A percentile compares a stretch with the other conserved stretches of the same genome.
Evolutionary conservation across 768 basidiomycete genomes (phyloP).

Genomic region (Leccinellum rugosiceps): DNA sequence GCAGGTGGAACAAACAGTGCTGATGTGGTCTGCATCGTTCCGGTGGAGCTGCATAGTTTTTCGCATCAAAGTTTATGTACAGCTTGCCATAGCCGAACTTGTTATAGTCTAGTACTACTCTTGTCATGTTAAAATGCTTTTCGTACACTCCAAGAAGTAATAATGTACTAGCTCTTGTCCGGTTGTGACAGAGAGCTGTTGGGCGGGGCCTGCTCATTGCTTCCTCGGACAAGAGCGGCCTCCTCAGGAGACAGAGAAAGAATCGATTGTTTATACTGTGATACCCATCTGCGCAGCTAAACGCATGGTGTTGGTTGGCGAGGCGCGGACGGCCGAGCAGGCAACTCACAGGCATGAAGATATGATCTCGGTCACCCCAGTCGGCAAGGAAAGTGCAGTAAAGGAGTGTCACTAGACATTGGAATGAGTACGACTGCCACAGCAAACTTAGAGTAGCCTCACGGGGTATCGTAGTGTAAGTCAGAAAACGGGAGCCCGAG

Average conservation of each 20-base stretch:
- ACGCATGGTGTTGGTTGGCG: neutral
- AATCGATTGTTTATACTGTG: conserved; percentile 46
- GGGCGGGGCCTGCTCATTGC: neutral
- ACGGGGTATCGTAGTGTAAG: conserved; percentile 58
- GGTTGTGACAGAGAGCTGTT: neutral
- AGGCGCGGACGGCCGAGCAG: neutral
- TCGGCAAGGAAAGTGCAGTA: conserved; percentile 64
- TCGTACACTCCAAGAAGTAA: neutral
- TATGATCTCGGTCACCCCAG: conserved; percentile 69
- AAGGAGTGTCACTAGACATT: conserved; percentile 43
- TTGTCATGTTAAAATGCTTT: neutral
- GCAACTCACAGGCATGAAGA: conserved; percentile 59
- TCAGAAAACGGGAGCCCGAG: conserved; percentile 46
- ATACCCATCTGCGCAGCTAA: conserved; percentile 60
- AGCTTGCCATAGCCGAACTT: too few relatives aligned
- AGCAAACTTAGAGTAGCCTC: conserved; percentile 14
- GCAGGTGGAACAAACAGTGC: conserved; percentile 36
- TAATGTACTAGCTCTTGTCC: conserved; percentile 2
- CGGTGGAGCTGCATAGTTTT: conserved; percentile 70
- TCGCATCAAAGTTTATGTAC: conserved; percentile 56
- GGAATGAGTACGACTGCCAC: neutral
- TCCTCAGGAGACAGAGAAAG: conserved; percentile 61
- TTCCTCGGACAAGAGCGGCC: conserved; percentile 23
- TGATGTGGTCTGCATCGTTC: conserved; percentile 56
- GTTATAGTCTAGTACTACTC: too few relatives aligned